Conservation (phyloP, 805 yeast genomes). For the Candida anglica region DNA sequence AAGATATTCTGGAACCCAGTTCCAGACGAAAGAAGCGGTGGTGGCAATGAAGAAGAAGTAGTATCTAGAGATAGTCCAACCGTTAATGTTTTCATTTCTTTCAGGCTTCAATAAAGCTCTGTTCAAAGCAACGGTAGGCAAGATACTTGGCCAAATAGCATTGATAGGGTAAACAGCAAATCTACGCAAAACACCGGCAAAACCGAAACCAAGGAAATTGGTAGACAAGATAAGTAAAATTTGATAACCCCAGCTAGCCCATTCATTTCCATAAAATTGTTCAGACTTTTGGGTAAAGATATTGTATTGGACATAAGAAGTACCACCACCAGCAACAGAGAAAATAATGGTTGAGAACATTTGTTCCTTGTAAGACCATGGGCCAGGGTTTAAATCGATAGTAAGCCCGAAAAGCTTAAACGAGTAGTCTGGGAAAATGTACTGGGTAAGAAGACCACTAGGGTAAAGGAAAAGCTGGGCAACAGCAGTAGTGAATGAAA, state of each 20-base stretch:
- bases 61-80: slow-evolving; percentile 27
- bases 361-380: slow-evolving; percentile 63
- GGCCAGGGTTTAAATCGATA: slow-evolving; percentile 52
- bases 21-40: slow-evolving; percentile 18
- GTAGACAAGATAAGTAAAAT: slow-evolving; percentile 18
- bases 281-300: slow-evolving; percentile 19
- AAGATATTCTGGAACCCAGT: slow-evolving; percentile 26
- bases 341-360: slow-evolving; percentile 50
- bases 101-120: slow-evolving; percentile 20
- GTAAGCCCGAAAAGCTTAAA: slow-evolving; percentile 19
- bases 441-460: slow-evolving; percentile 31
- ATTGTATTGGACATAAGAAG: slow-evolving; percentile 26
- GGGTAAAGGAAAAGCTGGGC: slow-evolving; percentile 44
- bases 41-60: slow-evolving; percentile 12
- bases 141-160: slow-evolving; percentile 48
- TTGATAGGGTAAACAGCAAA: slow-evolving; percentile 47
- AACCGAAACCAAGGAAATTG: slow-evolving; percentile 26
- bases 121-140: slow-evolving; percentile 27
- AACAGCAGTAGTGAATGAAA: slow-evolving; percentile 36
- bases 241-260: slow-evolving; percentile 26
- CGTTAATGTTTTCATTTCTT: slow-evolving; percentile 22
- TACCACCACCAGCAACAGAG: slow-evolving; percentile 13
- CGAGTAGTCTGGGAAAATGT: slow-evolving; percentile 35
- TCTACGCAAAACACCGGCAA: too few relatives aligned
- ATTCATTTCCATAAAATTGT: slow-evolving; percentile 18